Evolutionary conservation across 1,139 yeast genomes (phyloP).

Genomic region (Pichia sp.): DNA sequence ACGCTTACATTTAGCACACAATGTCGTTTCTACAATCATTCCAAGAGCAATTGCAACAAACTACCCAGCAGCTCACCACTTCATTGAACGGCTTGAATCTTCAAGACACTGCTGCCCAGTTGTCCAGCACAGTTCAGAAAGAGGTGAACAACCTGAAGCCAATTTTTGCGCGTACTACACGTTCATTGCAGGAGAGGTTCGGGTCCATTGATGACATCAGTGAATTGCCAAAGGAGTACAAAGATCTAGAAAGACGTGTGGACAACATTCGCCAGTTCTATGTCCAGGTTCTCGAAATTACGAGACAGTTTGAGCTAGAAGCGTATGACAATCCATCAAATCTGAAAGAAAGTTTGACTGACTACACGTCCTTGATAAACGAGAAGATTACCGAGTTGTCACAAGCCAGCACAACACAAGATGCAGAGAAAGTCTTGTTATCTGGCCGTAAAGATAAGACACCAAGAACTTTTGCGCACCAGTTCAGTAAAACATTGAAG

Average conservation of each 20-base stretch:
- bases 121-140: constrained; percentile 39
- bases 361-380: constrained; percentile 54
- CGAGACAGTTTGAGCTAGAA: constrained; percentile 60
- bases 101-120: constrained; percentile 40
- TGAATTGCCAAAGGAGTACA: constrained; percentile 70
- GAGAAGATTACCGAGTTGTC: constrained; percentile 55
- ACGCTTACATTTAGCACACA: not conserved
- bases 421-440: constrained; percentile 49
- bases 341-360: constrained; percentile 51
- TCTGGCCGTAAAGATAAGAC: constrained; percentile 30
- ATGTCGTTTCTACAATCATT: constrained; percentile 17
- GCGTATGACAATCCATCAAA: constrained; percentile 76
- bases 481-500: constrained; percentile 43
- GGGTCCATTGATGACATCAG: constrained; percentile 67
- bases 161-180: constrained; percentile 53
- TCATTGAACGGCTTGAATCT: constrained; percentile 20
- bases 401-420: constrained; percentile 58
- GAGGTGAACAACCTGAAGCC: constrained; percentile 41
- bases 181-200: constrained; percentile 63
- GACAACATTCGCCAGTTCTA: constrained; percentile 58
- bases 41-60: constrained; percentile 24
- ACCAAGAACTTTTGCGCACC: constrained; percentile 51
- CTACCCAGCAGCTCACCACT: constrained; percentile 20
- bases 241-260: constrained; percentile 59
- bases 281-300: constrained; percentile 54